Evolutionary conservation across 768 basidiomycete genomes (phyloP), one percentile per base, ranked within the genome.

Genomic region (Tephrocybe sp.): DNA sequence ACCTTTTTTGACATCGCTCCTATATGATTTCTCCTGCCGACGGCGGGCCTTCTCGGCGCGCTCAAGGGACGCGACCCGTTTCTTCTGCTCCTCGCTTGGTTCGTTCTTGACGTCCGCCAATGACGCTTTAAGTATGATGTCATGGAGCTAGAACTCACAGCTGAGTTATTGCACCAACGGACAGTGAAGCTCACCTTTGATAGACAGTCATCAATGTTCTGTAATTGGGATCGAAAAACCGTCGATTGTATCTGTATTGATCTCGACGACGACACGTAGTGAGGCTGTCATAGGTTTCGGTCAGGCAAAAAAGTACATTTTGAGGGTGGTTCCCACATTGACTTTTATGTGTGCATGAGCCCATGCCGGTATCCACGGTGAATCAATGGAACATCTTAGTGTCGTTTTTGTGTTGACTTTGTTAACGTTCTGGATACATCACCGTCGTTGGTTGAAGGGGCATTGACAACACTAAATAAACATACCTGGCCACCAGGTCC

Each of bases 371-470:
- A 91, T 84, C 88, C 88, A 90, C 1, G 67, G 47, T 1, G 77
- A 71, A 45, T 83, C 70, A 8, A 89, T 44, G 5, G 74, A 65
- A 58, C 86, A 88, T 36, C 85, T 75, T 14, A 86, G 58, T 0
- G 81, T 85, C 0, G 80, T 87, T 63, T 92, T 92, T 12, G 90
- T 92, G 52, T 89, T 91, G n/a, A 92, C 79, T 69, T 91, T 93
- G 62, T 93, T 93, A 33, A 93, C 90, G 57, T 93, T 90, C 88
- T 92, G 58, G 23, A 10, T 12, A 50, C 1, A 17, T 28, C n/a
- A n/a, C n/a, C n/a, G n/a, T n/a, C n/a, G n/a, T 30, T 17, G 33
- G 33, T 40, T 11, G 17, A 21, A n/a, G 12, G n/a, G 17, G 4
- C 3, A 7, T 21, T 21, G 10, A 25, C 6, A 34, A 26, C n/a